Evolutionary conservation across 2,329 filamentous ascomycete species (phyloP).

Genomic region (Septoria petroselini): DNA sequence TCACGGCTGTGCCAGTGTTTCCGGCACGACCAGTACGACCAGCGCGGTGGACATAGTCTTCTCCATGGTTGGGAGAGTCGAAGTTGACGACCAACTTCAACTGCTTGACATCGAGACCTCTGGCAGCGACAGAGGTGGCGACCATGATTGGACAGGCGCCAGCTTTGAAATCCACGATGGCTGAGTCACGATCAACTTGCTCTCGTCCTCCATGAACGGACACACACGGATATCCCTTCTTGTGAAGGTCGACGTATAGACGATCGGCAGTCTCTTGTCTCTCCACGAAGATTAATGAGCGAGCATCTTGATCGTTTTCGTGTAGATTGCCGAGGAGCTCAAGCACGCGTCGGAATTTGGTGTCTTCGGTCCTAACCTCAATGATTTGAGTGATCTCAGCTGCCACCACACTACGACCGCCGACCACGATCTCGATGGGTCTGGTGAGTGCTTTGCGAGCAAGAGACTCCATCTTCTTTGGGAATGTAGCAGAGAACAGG

Average conservation of each 20-base stretch:
- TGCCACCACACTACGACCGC: conserved; percentile 69
- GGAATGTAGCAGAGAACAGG: conserved; percentile 94
- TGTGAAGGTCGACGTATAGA: conserved; percentile 68
- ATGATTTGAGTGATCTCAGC: conserved; percentile 84
- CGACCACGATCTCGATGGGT: conserved; percentile 88
- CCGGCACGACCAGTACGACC: conserved; percentile 92
- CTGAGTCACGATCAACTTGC: conserved; percentile 87
- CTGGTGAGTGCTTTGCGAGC: conserved; percentile 83
- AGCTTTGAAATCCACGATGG: conserved; percentile 89
- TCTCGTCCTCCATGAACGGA: conserved; percentile 93
- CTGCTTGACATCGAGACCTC: conserved; percentile 93
- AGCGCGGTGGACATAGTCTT: conserved; percentile 94
- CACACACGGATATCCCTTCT: conserved; percentile 85
- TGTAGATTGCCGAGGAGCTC: conserved; percentile 86
- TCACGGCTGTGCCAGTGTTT: conserved; percentile 91
- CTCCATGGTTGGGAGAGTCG: conserved; percentile 87
- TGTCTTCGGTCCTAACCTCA: conserved; percentile 76
- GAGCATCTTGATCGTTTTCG: conserved; percentile 80
- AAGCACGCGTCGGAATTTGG: conserved; percentile 79
- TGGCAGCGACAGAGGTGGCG: conserved; percentile 91
- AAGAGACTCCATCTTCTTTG: conserved; percentile 83
- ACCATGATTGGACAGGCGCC: conserved; percentile 86
- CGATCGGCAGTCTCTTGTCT: conserved; percentile 39
- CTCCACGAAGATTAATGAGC: conserved; percentile 65
- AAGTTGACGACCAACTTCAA: conserved; percentile 95